These are phyloP conservation scores for Microbotryomycetes sp. DNA, from an alignment of 1,284 basidiomycete genomes.

Conservation along the genomic window DNA sequence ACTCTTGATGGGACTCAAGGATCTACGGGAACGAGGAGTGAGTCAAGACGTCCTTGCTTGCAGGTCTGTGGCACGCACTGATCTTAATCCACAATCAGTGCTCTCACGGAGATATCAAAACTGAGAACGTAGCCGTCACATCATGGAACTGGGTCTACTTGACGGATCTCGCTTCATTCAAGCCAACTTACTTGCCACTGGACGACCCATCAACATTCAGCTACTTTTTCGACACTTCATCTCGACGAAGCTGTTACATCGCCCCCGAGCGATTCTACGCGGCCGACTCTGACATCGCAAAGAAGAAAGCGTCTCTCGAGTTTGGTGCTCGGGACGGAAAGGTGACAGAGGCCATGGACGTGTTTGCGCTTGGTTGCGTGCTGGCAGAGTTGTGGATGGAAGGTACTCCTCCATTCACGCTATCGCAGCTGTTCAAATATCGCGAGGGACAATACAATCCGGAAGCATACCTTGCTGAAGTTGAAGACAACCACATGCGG, in stretches of 20 bases:
- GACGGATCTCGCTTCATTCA: slow-evolving; percentile 95
- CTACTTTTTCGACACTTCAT: slow-evolving; percentile 95
- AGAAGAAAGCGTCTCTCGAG: slow-evolving; percentile 32
- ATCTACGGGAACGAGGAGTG: slow-evolving; percentile 64
- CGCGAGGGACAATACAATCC: slow-evolving; percentile 70
- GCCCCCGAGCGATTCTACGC: slow-evolving; percentile 95
- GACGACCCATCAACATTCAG: slow-evolving; percentile 98
- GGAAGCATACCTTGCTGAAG: slow-evolving; percentile 62
- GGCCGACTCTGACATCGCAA: slow-evolving; percentile 59
- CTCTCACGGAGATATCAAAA: slow-evolving; percentile 95
- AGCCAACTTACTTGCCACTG: slow-evolving; percentile 88
- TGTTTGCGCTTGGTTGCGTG: slow-evolving; percentile 92
- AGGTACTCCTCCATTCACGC: slow-evolving; percentile 85
- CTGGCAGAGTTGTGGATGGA: slow-evolving; percentile 95
- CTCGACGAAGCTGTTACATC: slow-evolving; percentile 86
- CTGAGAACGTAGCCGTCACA: slow-evolving; percentile 93
- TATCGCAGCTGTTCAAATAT: slow-evolving; percentile 95
- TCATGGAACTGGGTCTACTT: slow-evolving; percentile 94
- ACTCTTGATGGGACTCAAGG: slow-evolving; percentile 74
- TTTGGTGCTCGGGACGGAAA: slow-evolving; percentile 60
- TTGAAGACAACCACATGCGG: slow-evolving; percentile 73
- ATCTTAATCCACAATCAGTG: slow-evolving; percentile 52
- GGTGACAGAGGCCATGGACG: slow-evolving; percentile 95
- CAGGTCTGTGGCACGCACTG: neutral
- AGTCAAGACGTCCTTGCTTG: slow-evolving; percentile 13